phyloP scores from a whole-genome alignment of 495 filamentous ascomycete species.

The Acidiella bohemica region DNA sequence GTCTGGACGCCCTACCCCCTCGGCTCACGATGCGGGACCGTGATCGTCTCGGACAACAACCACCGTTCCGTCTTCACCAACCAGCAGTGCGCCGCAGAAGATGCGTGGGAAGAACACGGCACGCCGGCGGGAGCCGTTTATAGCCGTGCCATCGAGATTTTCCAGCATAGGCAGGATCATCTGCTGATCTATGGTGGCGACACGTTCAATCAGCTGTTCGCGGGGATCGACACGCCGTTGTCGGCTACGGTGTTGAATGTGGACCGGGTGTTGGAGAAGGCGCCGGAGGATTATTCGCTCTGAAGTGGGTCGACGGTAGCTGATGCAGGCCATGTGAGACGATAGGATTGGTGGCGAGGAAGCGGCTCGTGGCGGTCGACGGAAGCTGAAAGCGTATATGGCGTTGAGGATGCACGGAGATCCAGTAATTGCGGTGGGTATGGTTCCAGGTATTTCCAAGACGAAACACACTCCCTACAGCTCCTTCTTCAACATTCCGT shows the following conservation, averaged over 20 bases:
- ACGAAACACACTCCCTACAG: no score
- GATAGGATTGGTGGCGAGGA: no score
- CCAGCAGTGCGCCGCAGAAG: constrained; percentile 36
- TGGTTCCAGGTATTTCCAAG: no score
- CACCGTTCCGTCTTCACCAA: constrained; percentile 45
- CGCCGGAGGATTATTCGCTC: constrained; percentile 1
- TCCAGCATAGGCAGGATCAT: background rate
- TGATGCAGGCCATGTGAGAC: no score
- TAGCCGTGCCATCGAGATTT: constrained; percentile 24
- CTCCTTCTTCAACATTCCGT: constrained; percentile 1
- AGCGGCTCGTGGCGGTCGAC: no score
- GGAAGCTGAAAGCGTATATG: no score
- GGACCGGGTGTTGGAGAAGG: background rate
- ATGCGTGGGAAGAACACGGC: constrained; percentile 40
- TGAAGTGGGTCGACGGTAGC: no score
- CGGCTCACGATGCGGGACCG: constrained; percentile 23
- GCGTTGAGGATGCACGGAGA: no score
- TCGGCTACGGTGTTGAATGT: background rate
- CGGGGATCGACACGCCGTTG: background rate
- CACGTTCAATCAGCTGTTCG: background rate
- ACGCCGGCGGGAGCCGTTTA: constrained; percentile 38
- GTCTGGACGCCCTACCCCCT: constrained; percentile 18
- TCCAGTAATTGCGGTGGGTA: no score
- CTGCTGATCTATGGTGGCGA: background rate
- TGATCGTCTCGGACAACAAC: constrained; percentile 41